Evolutionary conservation across 2,329 filamentous ascomycete species (phyloP), one percentile per base, ranked within the genome.

Genomic region (Chaetothyriales sp.): DNA sequence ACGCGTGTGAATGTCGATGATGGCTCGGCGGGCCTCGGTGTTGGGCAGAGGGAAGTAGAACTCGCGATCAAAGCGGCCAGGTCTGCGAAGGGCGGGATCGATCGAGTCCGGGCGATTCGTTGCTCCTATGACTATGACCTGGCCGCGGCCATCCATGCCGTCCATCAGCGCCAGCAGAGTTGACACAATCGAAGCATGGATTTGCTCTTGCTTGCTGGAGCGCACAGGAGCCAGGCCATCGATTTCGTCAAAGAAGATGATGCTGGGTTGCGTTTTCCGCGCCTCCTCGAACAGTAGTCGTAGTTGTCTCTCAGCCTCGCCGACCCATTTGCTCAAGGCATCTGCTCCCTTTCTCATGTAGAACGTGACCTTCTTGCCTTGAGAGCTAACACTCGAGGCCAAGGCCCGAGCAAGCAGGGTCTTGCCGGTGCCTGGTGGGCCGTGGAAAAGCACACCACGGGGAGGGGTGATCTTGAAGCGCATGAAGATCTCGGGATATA

Each of bases 321-420:
- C 92, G 49, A 98, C 92, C 92, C 92, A 98, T 69, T 98, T 98
- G 68, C 89, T 95, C 55, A 98, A 73, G 15, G 89, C 89, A 75
- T 98, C 92, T 20, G 92, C 93, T 64, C 92, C 93, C 68, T 98
- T 98, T 54, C 92, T 84, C 92, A 98, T 98, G 68, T 96, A 98
- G 61, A 98, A 98, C 0, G 89, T 96, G 56, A 98, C 92, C 65
- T 96, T 96, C 58, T 84, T 83, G 19, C 90, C 90, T 47, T 90
- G 84, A 10, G 84, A 80, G 56, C 87, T 89, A 53, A 95, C 84
- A 54, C 86, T 93, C 51, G 92, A 93, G 47, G 93, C 89, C 46
- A 98, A 73, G 43, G 92, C 92, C 61, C 92, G 80, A 49, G 93
- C 92, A 54, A 98, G 78, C n/a, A 98, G 74, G 10, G 92, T 98